Percentiles rank a stretch among this genome's conserved stretches.
These are phyloP conservation scores for Fremontodendron californicum DNA, from an alignment of 345 rosid species.

Conservation along the genomic window DNA sequence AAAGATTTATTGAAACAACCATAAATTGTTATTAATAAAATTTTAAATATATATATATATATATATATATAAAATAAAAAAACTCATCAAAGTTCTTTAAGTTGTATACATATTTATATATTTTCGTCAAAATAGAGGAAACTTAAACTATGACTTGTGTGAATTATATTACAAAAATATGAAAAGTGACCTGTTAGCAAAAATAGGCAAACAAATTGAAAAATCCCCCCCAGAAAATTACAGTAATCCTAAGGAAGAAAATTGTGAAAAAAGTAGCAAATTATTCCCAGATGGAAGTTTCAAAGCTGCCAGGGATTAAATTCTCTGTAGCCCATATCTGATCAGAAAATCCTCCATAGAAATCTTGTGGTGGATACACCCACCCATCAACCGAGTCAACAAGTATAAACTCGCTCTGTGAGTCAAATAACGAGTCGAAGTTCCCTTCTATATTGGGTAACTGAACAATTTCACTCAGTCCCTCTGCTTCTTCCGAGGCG, in stretches of 20 bases:
- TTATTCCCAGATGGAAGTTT: neutral
- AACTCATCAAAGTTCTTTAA: no score
- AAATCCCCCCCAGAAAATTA: neutral
- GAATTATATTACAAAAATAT: neutral
- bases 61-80: no score
- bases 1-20: no score
- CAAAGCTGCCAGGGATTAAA: neutral
- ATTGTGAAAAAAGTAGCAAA: neutral
- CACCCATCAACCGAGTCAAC: constrained; percentile 24
- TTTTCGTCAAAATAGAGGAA: no score
- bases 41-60: no score
- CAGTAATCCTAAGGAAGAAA: neutral
- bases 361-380: constrained; percentile 18
- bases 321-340: neutral
- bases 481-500: neutral
- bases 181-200: neutral
- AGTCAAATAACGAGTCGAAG: neutral
- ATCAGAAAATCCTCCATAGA: neutral
- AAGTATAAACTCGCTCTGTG: neutral
- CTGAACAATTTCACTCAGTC: constrained; percentile 13
- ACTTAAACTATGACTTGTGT: no score
- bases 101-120: no score
- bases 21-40: no score
- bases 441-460: constrained; percentile 13
- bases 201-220: neutral